phyloP scores from a whole-genome alignment of 495 filamentous ascomycete genomes.

The Penicillium canescens region DNA sequence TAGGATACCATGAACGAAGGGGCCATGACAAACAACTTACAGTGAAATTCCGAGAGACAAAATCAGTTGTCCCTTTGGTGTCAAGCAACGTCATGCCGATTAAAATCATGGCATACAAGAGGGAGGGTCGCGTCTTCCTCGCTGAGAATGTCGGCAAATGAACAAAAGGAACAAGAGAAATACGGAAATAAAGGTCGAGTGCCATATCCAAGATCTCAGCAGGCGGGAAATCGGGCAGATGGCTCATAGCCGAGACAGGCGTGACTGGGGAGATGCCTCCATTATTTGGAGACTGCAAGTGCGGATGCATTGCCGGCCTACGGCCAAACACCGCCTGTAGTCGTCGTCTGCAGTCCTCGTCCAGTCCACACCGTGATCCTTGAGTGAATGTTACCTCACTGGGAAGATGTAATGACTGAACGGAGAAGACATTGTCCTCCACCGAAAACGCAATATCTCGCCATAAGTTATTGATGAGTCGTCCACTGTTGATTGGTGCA shows the following conservation, averaged over 20 bases:
- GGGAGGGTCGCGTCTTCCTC: slow-evolving; percentile 38
- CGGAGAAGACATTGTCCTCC: slow-evolving; percentile 47
- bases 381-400: slow-evolving; percentile 26
- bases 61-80: slow-evolving; percentile 48
- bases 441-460: slow-evolving; percentile 42
- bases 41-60: slow-evolving; percentile 47
- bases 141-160: slow-evolving; percentile 53
- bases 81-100: slow-evolving; percentile 53
- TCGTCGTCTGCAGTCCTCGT: slow-evolving; percentile 49
- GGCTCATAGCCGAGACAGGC: slow-evolving; percentile 20
- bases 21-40: slow-evolving; percentile 19
- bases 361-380: slow-evolving; percentile 47
- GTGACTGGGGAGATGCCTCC: slow-evolving; percentile 25
- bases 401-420: slow-evolving; percentile 22
- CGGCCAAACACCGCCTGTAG: slow-evolving; percentile 42
- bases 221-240: slow-evolving; percentile 43
- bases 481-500: slow-evolving; percentile 41
- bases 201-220: slow-evolving; percentile 57
- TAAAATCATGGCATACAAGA: slow-evolving; percentile 53
- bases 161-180: slow-evolving; percentile 52
- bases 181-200: slow-evolving; percentile 54
- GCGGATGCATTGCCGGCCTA: slow-evolving; percentile 13
- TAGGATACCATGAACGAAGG: not conserved
- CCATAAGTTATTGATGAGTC: slow-evolving; percentile 52
- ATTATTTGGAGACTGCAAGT: slow-evolving; percentile 27